These are phyloP conservation scores for Cyclotella kingstonii DNA, from an alignment of 108 stramenopile species.

Conservation along the genomic window DNA sequence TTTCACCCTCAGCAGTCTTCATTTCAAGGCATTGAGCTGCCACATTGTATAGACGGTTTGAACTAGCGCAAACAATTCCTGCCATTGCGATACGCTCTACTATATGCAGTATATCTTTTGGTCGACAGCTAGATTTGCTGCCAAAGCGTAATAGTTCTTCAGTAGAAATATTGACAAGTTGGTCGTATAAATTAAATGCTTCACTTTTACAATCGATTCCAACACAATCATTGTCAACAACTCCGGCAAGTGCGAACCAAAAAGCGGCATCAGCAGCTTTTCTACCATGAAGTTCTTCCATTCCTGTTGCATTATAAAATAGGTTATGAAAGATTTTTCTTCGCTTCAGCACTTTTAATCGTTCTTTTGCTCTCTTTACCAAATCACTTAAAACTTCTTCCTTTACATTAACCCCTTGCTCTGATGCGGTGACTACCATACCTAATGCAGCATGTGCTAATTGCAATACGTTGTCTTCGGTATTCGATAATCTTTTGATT, in stretches of 20 bases:
- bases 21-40: constrained; percentile 43
- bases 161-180: constrained; percentile 41
- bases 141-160: constrained; percentile 66
- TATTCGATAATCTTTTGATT: background rate
- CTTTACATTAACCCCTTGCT: constrained; percentile 25
- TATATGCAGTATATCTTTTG: constrained; percentile 65
- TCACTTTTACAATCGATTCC: constrained; percentile 1
- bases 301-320: constrained; percentile 6
- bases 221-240: background rate
- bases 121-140: constrained; percentile 49
- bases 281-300: constrained; percentile 54
- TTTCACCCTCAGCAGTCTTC: background rate
- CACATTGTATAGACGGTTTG: constrained; percentile 18
- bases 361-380: constrained; percentile 13
- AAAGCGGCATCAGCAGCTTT: constrained; percentile 82
- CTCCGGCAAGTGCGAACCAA: constrained; percentile 78
- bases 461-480: constrained; percentile 52
- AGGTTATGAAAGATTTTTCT: constrained; percentile 18
- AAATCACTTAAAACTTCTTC: constrained; percentile 16
- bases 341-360: constrained; percentile 22
- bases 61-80: constrained; percentile 25
- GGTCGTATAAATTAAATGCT: constrained; percentile 36
- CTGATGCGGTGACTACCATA: constrained; percentile 42
- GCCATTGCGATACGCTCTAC: constrained; percentile 67
- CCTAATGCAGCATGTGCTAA: constrained; percentile 71